Evolutionary conservation across 495 filamentous ascomycete genomes (phyloP), one percentile per base, ranked within the genome.

Genomic region (Trichoderma erinaceum): DNA sequence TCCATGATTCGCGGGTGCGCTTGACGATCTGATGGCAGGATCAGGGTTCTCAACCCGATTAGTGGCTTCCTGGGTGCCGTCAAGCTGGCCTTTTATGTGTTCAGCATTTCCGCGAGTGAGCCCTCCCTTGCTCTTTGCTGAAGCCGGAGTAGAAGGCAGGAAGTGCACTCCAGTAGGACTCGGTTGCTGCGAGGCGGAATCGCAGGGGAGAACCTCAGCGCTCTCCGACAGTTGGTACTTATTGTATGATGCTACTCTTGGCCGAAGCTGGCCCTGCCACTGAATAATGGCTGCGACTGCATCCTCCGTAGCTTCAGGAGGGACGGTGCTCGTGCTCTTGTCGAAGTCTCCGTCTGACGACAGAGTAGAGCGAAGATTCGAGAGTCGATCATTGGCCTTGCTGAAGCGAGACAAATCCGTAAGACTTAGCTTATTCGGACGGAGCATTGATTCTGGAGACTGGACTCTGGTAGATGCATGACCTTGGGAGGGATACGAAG

Each of bases 401-500:
- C 56, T 32, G 8, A 12, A 61, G 56, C 56, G 56, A 15, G 56
- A 61, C 25, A 61, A 18, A n/a, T 16, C 16, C 15, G 56, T 61
- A 61, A 61, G 11, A 8, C 56, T 61, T 4, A 61, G 25, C 27
- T 32, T 61, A 32, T 61, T 61, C 10, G 56, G 56, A 32, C 27
- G 56, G 6, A 15, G 16, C 23, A 32, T 61, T 61, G 56, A 61
- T 16, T 27, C 56, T 8, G 56, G 56, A 5, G 56, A 61, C 56
- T 61, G 56, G 32, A 61, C n/a, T 16, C 56, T 23, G 27, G 56
- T 61, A 11, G 56, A 61, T 29, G 23, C 56, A 12, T 61, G 29
- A 27, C 56, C 56, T 13, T 61, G 56, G 27, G 56, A 61, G 6
- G 56, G 56, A 61, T 61, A 61, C 12, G 56, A 61, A n/a, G 56